Base-by-base conservation (phyloP, 2,329 filamentous ascomycete species). In the Cladosporium austrohemisphaericum region DNA sequence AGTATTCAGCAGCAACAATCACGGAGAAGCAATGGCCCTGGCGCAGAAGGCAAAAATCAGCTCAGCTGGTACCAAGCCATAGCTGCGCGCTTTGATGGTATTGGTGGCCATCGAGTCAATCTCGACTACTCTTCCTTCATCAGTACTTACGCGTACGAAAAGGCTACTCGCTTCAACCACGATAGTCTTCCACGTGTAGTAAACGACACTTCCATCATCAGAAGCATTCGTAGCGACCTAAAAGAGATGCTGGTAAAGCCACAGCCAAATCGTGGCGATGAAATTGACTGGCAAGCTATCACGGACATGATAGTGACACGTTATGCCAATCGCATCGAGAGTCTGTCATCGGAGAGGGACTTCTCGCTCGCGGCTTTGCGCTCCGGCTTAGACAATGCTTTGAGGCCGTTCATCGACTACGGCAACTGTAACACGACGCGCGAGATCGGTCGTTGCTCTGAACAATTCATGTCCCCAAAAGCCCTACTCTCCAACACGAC, bases 291-390 rank as follows among this genome's bases (percentile, higher is more conserved):
- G 86, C 86, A 89, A 60, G 74, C 69, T 0, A 70, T 85, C 1
- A 74, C 76, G 0, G 86, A 91, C 57, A 75, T 85, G 72, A 70
- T 90, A 3, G 72, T 87, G 3, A 63, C 71, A 4, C 76, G 85
- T 1, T 88, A 85, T 57, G 75, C 76, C 3, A 69, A 76, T 25
- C 71, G 80, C 19, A 66, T 90, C 22, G 64, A 67, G 33, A 60
- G 65, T 44, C 55, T 72, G 8, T 48, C 41, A 32, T 65, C 48
- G 47, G 64, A 43, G 33, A 41, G 26, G 51, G 16, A 14, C 7
- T 10, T 7, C 6, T 28, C 37, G 5, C 37, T 56, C 56, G 51
- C 41, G 29, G 57, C 38, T 38, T 25, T 62, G 2, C 14, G 41
- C 6, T 50, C 52, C 4, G 41, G 55, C 70, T 20, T 55, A 59